Evolutionary conservation across 306 rosid genomes (phyloP), one percentile per base, ranked within the genome.

Genomic region (Begonia masoniana): DNA sequence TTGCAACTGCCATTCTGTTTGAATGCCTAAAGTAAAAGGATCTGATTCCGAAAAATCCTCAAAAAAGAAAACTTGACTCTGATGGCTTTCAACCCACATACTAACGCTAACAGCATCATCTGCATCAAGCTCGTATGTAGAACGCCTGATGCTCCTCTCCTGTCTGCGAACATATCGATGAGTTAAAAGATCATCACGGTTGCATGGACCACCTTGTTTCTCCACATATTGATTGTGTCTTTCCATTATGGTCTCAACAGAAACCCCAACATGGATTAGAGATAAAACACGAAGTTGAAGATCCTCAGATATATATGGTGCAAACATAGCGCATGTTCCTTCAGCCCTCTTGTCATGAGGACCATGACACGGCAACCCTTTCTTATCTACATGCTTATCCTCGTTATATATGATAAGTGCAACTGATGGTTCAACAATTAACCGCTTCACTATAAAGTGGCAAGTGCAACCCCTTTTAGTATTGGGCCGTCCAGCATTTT

Each of bases 221-320:
- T 77, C 84, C 52, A 91, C 94, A 4, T 85, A 73, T 66, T 91
- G 94, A 70, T 68, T 78, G 65, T 91, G 97, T 43, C 96, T 85
- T 62, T 91, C 88, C 96, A 91, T 91, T 71, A 91, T 91, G 41
- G 86, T 83, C 77, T 91, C 97, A 68, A 85, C 92, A 58, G 96
- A 85, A 54, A 85, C 97, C 51, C 97, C 96, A 16, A 81, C 92
- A 52, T 85, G 50, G 41, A 91, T 72, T 53, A 83, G 81, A 58
- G 94, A 91, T 50, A 85, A 59, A 45, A 91, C 92, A 65, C 84
- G 85, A 47, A 86, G 88, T 12, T 80, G 81, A 51, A 85, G 95
- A 62, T 89, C 87, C 71, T 89, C 91, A 21, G 91, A 85, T 69
- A 89, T 89, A 61, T 85, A 80, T 50, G 97, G 97, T 17, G 97